phyloP scores from a whole-genome alignment of 176 grass and related monocot genomes.

The Secale cereale region DNA sequence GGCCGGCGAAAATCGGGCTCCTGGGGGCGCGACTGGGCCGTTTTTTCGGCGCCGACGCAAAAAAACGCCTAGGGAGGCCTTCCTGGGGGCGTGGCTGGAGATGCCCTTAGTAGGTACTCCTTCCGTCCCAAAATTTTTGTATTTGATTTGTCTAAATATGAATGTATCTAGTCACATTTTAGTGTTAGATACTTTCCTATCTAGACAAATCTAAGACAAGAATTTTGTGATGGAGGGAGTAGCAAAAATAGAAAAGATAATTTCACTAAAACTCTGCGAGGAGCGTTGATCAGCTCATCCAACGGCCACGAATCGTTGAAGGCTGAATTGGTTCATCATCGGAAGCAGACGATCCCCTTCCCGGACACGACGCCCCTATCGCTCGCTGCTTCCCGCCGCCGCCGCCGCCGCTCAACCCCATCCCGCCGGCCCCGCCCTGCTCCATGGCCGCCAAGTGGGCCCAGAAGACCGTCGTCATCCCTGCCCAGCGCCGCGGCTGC shows the following conservation, averaged over 20 bases:
- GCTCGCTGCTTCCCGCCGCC: slow-evolving; percentile 4
- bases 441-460: slow-evolving; percentile 94
- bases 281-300: background rate
- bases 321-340: background rate
- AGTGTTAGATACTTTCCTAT: too few relatives aligned
- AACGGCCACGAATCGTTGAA: background rate
- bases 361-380: background rate
- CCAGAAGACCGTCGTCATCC: slow-evolving; percentile 90
- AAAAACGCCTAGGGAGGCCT: too few relatives aligned
- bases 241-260: background rate
- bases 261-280: background rate
- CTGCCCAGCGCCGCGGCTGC: slow-evolving; percentile 76
- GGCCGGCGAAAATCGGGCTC: too few relatives aligned
- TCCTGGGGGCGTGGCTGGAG: too few relatives aligned
- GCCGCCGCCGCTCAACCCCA: background rate
- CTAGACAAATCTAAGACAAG: too few relatives aligned
- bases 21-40: too few relatives aligned
- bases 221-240: too few relatives aligned
- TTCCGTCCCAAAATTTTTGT: too few relatives aligned
- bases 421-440: background rate
- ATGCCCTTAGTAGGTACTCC: too few relatives aligned
- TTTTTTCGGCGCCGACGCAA: too few relatives aligned
- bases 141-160: too few relatives aligned
- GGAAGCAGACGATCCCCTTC: background rate
- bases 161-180: too few relatives aligned